Conservation (phyloP, 371 early-diverging fungal species). For the Mortierella sp. region DNA sequence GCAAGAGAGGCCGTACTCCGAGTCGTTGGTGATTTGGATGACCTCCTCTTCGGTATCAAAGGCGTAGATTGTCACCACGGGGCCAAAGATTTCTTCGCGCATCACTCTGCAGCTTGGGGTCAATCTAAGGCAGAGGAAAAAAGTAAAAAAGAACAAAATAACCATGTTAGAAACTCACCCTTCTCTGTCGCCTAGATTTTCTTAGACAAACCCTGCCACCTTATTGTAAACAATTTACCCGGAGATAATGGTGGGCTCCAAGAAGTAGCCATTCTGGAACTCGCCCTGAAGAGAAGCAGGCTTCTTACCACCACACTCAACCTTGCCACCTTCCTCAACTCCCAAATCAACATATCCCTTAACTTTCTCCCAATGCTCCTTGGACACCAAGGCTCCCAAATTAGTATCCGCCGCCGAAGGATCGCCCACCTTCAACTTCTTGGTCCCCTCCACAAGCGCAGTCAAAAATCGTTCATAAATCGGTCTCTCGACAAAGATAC, state of each 20-base stretch:
- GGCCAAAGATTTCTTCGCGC: conserved; percentile 92
- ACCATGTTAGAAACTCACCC: background rate
- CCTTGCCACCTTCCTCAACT: conserved; percentile 74
- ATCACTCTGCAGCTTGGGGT: conserved; percentile 68
- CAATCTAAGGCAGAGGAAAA: conserved; percentile 52
- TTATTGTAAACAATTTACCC: conserved; percentile 46
- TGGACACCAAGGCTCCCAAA: conserved; percentile 75
- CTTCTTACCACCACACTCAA: conserved; percentile 66
- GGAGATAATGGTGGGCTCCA: conserved; percentile 79
- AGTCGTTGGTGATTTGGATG: conserved; percentile 76
- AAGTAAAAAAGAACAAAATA: background rate
- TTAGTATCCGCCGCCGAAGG: conserved; percentile 67
- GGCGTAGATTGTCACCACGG: conserved; percentile 82
- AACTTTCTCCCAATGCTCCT: conserved; percentile 80
- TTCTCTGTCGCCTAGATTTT: background rate
- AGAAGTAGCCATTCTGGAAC: conserved; percentile 70
- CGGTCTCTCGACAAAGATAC: conserved; percentile 77
- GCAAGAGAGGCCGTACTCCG: conserved; percentile 84
- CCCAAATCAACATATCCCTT: conserved; percentile 76
- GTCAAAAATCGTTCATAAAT: conserved; percentile 74
- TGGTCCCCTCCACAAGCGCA: conserved; percentile 58
- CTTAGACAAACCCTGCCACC: background rate
- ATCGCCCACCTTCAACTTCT: conserved; percentile 75
- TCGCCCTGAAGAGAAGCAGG: conserved; percentile 20
- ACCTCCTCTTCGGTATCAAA: conserved; percentile 83